These are phyloP conservation scores for Malus hybrid DNA, from an alignment of 331 rosid species.

Conservation along the genomic window DNA sequence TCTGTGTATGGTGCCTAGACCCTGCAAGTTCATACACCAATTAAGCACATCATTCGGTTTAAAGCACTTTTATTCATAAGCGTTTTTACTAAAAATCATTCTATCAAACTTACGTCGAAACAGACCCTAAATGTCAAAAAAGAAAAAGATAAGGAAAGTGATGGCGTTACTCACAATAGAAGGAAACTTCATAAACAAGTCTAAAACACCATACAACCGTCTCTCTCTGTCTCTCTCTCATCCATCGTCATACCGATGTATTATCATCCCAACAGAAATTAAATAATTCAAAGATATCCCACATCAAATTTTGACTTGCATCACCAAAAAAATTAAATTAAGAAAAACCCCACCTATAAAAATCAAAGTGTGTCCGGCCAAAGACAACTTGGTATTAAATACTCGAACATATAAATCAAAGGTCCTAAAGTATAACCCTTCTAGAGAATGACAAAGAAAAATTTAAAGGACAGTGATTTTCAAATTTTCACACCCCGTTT, in stretches of 20 bases:
- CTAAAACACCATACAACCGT: neutral
- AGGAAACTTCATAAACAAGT: neutral
- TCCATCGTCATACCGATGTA: constrained; percentile 8
- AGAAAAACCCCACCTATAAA: neutral
- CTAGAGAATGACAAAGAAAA: neutral
- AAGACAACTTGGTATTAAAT: neutral
- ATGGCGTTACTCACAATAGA: too few relatives aligned
- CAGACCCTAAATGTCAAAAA: neutral
- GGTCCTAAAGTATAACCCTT: neutral
- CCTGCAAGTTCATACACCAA: constrained; percentile 23
- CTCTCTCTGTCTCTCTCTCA: neutral
- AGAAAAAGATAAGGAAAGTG: neutral
- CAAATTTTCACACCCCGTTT: neutral
- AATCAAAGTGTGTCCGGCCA: neutral
- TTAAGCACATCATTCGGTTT: neutral
- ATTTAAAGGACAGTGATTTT: neutral
- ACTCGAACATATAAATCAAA: neutral
- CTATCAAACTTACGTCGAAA: too few relatives aligned
- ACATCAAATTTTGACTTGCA: neutral
- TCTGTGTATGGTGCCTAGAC: constrained; percentile 40
- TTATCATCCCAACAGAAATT: neutral
- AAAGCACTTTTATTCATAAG: neutral
- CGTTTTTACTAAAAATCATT: too few relatives aligned
- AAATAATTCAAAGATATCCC: neutral
- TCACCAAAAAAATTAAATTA: neutral